These are phyloP conservation scores for Trichoderma sp. DNA, from an alignment of 2,329 filamentous ascomycete genomes.

Conservation along the genomic window DNA sequence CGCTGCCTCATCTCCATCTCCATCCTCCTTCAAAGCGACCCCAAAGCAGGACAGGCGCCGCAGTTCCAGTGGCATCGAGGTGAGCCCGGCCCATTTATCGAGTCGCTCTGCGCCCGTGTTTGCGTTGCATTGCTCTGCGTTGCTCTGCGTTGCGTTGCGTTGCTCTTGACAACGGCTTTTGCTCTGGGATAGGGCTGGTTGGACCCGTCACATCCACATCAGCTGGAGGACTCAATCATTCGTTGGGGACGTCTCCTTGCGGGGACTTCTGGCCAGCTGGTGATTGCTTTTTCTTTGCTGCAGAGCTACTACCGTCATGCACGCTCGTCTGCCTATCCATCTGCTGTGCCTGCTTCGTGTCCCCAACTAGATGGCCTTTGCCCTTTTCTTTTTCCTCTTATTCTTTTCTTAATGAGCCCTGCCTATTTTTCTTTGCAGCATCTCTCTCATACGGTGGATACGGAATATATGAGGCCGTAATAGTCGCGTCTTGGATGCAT, in stretches of 20 bases:
- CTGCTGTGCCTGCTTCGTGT: constrained; percentile 10
- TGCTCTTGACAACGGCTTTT: constrained; percentile 32
- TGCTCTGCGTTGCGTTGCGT: constrained; percentile 20
- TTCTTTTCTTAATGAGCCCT: not conserved
- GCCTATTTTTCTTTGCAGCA: not conserved
- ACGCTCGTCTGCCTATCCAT: constrained; percentile 1
- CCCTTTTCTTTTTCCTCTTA: not conserved
- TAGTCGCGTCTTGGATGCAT: not conserved
- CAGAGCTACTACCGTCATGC: not conserved
- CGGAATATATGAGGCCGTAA: constrained; percentile 7
- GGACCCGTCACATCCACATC: constrained; percentile 11
- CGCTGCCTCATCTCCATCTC: not conserved
- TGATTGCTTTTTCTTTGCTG: constrained; percentile 5
- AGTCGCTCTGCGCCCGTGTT: constrained; percentile 29
- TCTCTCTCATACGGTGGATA: not conserved
- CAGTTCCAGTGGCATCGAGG: constrained; percentile 29
- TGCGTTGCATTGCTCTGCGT: constrained; percentile 25
- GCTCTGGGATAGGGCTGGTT: constrained; percentile 13
- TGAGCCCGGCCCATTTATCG: constrained; percentile 35
- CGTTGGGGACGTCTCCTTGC: constrained; percentile 3
- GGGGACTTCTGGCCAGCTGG: constrained; percentile 6
- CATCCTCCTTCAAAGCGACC: not conserved
- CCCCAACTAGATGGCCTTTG: constrained; percentile 7
- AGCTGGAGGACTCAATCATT: constrained; percentile 14
- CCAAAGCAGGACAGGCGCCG: not conserved